These are phyloP conservation scores for Fusarium pseudograminearum DNA, from an alignment of 2,329 filamentous ascomycete species.

Conservation along the genomic window DNA sequence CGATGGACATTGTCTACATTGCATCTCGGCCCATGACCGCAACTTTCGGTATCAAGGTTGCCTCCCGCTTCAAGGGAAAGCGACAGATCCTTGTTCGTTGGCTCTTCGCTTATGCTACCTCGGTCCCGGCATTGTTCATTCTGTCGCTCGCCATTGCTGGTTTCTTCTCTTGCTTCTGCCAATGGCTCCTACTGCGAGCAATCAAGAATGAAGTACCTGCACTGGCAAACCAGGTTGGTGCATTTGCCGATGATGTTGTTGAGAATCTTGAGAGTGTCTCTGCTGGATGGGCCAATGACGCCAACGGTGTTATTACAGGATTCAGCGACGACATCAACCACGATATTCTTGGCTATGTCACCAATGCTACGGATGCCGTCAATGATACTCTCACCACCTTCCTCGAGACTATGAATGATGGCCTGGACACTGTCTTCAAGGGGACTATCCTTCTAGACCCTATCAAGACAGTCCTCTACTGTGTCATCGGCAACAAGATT, in stretches of 20 bases:
- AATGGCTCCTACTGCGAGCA: slow-evolving; percentile 79
- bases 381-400: slow-evolving; percentile 89
- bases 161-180: slow-evolving; percentile 84
- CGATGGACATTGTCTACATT: slow-evolving; percentile 90
- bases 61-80: slow-evolving; percentile 72
- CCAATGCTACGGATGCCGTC: slow-evolving; percentile 82
- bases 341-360: slow-evolving; percentile 88
- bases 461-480: slow-evolving; percentile 83
- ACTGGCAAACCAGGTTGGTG: slow-evolving; percentile 78
- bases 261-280: slow-evolving; percentile 78
- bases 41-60: slow-evolving; percentile 75
- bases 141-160: slow-evolving; percentile 85
- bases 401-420: slow-evolving; percentile 78
- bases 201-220: slow-evolving; percentile 82
- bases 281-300: slow-evolving; percentile 78
- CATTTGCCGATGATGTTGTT: slow-evolving; percentile 84
- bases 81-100: slow-evolving; percentile 82
- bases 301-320: slow-evolving; percentile 77
- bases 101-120: slow-evolving; percentile 89
- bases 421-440: slow-evolving; percentile 82
- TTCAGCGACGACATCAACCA: slow-evolving; percentile 84
- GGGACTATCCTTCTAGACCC: slow-evolving; percentile 83
- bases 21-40: slow-evolving; percentile 84
- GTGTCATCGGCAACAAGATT: slow-evolving; percentile 89
- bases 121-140: slow-evolving; percentile 85